Percentiles rank a stretch among this genome's conserved stretches.
phyloP scores from a whole-genome alignment of 2,329 filamentous ascomycete species.

The Trichoderma citrinoviride region DNA sequence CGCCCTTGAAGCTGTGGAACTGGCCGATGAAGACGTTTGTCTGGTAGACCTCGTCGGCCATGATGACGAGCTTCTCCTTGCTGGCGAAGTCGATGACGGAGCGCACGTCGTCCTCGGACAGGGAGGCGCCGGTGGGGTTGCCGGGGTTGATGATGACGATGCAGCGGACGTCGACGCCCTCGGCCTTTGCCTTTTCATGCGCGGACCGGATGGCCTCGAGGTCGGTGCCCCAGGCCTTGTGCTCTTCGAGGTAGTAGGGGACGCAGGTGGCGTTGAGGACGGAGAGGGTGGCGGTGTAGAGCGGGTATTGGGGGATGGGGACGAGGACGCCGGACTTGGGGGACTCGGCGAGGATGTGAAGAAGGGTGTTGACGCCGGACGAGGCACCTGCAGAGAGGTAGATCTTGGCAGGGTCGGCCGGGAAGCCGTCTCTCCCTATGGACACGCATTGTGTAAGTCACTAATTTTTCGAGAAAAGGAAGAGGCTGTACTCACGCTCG shows the following conservation, averaged over 20 bases:
- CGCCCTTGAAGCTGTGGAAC: slow-evolving; percentile 94
- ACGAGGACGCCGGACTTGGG: slow-evolving; percentile 81
- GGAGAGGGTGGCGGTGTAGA: slow-evolving; percentile 91
- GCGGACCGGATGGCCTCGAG: slow-evolving; percentile 71
- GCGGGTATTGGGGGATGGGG: slow-evolving; percentile 95
- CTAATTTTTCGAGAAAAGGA: background rate
- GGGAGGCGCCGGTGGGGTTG: slow-evolving; percentile 90
- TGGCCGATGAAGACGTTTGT: slow-evolving; percentile 95
- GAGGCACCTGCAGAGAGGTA: slow-evolving; percentile 92
- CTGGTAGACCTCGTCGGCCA: slow-evolving; percentile 98
- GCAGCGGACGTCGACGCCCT: slow-evolving; percentile 83
- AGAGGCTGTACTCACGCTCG: slow-evolving; percentile 59
- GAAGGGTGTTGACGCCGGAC: slow-evolving; percentile 88
- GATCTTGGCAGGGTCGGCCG: slow-evolving; percentile 75
- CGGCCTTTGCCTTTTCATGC: slow-evolving; percentile 68
- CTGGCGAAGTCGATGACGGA: slow-evolving; percentile 83
- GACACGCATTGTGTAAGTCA: background rate
- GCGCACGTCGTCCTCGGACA: slow-evolving; percentile 75
- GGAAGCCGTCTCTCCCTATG: slow-evolving; percentile 78
- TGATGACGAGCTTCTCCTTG: slow-evolving; percentile 79
- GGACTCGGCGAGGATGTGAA: slow-evolving; percentile 80
- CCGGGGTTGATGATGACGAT: slow-evolving; percentile 98
- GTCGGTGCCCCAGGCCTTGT: slow-evolving; percentile 83
- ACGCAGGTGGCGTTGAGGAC: slow-evolving; percentile 83
- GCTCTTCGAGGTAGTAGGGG: slow-evolving; percentile 90